A percentile compares a stretch with the other conserved stretches of the same genome.
Conservation (phyloP, 345 rosid species). For the Garcia nutans region DNA sequence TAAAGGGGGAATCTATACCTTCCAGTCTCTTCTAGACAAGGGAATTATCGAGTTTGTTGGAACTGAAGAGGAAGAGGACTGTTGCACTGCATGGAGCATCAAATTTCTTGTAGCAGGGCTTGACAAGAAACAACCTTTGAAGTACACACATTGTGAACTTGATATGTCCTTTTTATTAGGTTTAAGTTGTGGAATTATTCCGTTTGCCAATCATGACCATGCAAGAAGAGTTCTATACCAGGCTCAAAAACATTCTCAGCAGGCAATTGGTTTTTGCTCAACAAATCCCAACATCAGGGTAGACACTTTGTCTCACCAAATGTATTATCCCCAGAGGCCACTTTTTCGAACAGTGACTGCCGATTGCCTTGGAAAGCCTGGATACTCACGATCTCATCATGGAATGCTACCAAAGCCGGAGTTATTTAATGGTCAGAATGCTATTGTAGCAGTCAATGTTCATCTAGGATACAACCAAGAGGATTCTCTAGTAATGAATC, state of each 20-base stretch:
- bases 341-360: slow-evolving; percentile 74
- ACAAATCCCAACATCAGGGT: slow-evolving; percentile 80
- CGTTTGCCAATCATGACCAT: slow-evolving; percentile 88
- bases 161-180: slow-evolving; percentile 83
- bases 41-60: slow-evolving; percentile 81
- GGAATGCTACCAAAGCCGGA: slow-evolving; percentile 50
- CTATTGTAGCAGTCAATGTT: slow-evolving; percentile 90
- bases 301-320: slow-evolving; percentile 73
- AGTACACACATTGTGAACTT: slow-evolving; percentile 73
- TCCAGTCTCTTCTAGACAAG: slow-evolving; percentile 57
- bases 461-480: slow-evolving; percentile 95
- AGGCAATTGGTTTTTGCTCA: slow-evolving; percentile 85
- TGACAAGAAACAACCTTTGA: slow-evolving; percentile 34
- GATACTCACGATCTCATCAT: slow-evolving; percentile 32
- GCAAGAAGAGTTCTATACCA: slow-evolving; percentile 89
- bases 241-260: slow-evolving; percentile 85
- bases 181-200: slow-evolving; percentile 80
- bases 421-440: slow-evolving; percentile 82
- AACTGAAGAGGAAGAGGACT: slow-evolving; percentile 92
- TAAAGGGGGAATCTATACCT: slow-evolving; percentile 47
- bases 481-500: slow-evolving; percentile 89
- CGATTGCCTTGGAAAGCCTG: slow-evolving; percentile 64
- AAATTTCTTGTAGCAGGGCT: slow-evolving; percentile 46
- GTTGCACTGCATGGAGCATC: slow-evolving; percentile 65
- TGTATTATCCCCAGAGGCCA: slow-evolving; percentile 86